These are phyloP conservation scores for Ceriops decandra DNA, from an alignment of 345 rosid species.

Conservation along the genomic window DNA sequence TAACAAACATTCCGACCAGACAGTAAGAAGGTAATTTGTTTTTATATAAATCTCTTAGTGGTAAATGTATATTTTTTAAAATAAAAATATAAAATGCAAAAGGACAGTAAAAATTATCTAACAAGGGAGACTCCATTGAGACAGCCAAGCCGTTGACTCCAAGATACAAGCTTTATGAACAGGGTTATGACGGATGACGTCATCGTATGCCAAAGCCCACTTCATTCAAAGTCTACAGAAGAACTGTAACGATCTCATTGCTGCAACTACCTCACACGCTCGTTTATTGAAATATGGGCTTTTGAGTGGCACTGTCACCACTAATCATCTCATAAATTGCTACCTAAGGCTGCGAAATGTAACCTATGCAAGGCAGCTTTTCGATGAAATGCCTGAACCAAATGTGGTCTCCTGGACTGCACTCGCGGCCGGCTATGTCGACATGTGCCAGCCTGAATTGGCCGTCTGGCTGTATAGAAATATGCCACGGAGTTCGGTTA, in stretches of 20 bases:
- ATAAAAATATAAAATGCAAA: no score
- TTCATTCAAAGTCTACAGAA: slow-evolving; percentile 29
- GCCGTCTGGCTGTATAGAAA: slow-evolving; percentile 38
- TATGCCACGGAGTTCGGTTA: slow-evolving; percentile 36
- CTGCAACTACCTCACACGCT: slow-evolving; percentile 30
- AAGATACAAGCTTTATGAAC: no score
- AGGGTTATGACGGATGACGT: no score
- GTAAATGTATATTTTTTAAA: no score
- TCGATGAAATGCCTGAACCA: slow-evolving; percentile 69
- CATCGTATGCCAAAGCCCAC: slow-evolving; percentile 13
- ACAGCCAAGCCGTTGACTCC: no score
- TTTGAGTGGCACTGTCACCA: slow-evolving; percentile 24
- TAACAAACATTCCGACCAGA: no score
- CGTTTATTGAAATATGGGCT: slow-evolving; percentile 44
- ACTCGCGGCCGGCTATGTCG: slow-evolving; percentile 50
- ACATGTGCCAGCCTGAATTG: slow-evolving; percentile 29
- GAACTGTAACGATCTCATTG: slow-evolving; percentile 26
- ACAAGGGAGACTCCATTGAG: no score
- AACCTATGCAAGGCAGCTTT: slow-evolving; percentile 37
- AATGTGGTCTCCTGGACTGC: slow-evolving; percentile 78
- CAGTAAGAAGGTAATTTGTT: no score
- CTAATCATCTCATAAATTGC: slow-evolving; percentile 48
- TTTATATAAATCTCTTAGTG: no score
- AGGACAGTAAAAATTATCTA: no score
- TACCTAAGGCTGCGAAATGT: slow-evolving; percentile 32